Percentiles rank a stretch among this genome's conserved stretches.
Conservation (phyloP, 164 flowering plant species). For the Taxillus chinensis region DNA sequence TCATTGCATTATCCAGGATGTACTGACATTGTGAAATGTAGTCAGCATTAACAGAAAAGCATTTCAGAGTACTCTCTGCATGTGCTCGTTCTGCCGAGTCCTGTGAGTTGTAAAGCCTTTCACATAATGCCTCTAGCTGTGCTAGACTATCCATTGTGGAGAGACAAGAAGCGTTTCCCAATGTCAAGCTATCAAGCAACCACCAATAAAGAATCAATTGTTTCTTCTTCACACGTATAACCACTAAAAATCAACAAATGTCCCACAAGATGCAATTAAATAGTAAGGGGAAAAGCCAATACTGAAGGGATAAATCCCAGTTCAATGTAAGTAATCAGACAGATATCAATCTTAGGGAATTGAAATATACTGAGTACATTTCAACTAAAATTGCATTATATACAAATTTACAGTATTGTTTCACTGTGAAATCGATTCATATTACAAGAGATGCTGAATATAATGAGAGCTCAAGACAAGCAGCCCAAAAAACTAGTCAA, state of each 20-base stretch:
- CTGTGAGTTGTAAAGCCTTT: slow-evolving; percentile 94
- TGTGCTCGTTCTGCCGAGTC: slow-evolving; percentile 88
- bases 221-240: slow-evolving; percentile 24
- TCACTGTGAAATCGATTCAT: slow-evolving; percentile 25
- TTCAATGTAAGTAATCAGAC: slow-evolving; percentile 13
- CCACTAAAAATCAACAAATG: slow-evolving; percentile 28
- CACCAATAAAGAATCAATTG: slow-evolving; percentile 19
- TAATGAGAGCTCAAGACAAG: slow-evolving; percentile 13
- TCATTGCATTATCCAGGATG: slow-evolving; percentile 84
- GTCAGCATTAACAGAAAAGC: slow-evolving; percentile 78
- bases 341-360: slow-evolving; percentile 4
- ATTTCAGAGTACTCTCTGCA: slow-evolving; percentile 86
- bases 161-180: slow-evolving; percentile 17
- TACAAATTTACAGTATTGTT: slow-evolving; percentile 25
- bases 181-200: slow-evolving; percentile 22
- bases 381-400: slow-evolving; percentile 21
- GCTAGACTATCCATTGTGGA: slow-evolving; percentile 74
- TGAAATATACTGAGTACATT: slow-evolving; percentile 14
- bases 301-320: neutral
- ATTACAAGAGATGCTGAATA: slow-evolving; percentile 29
- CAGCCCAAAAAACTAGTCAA: slow-evolving; percentile 10
- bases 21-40: slow-evolving; percentile 95
- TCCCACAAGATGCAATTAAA: slow-evolving; percentile 22
- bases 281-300: slow-evolving; percentile 7
- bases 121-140: slow-evolving; percentile 90